phyloP scores from a whole-genome alignment of 129 eudicot genomes.

The Gnaphalium uliginosum region DNA sequence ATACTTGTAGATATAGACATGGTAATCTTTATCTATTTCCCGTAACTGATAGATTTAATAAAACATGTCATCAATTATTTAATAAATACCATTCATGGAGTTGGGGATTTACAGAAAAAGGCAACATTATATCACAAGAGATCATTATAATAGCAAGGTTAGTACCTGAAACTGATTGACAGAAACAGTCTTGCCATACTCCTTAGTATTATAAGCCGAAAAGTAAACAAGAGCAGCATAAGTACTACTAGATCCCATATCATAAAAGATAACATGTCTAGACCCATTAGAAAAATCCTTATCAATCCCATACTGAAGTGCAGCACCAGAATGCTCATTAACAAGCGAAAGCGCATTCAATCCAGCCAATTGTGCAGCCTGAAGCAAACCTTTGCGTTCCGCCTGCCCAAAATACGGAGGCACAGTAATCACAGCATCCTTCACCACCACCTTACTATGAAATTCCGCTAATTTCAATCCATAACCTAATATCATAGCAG shows the following conservation, averaged over 20 bases:
- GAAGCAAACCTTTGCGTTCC: constrained; percentile 74
- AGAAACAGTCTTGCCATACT: constrained; percentile 81
- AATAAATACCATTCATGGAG: constrained; percentile 4
- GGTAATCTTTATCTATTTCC: not conserved
- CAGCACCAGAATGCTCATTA: constrained; percentile 94
- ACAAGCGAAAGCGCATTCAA: constrained; percentile 77
- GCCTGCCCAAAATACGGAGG: constrained; percentile 91
- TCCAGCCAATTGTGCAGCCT: constrained; percentile 90
- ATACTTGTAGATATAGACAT: not conserved
- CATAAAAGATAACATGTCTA: constrained; percentile 89
- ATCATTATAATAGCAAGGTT: constrained; percentile 5
- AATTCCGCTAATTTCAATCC: constrained; percentile 72
- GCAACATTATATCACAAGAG: constrained; percentile 9
- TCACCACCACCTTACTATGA: constrained; percentile 66
- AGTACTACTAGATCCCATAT: constrained; percentile 93
- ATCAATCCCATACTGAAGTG: constrained; percentile 98
- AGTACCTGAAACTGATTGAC: constrained; percentile 91
- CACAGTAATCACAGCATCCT: constrained; percentile 86
- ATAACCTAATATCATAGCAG: constrained; percentile 69
- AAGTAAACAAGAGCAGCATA: constrained; percentile 95
- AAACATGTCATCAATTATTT: not conserved
- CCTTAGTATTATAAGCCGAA: constrained; percentile 92
- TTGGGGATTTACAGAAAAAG: not conserved
- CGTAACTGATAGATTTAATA: not conserved
- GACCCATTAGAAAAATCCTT: constrained; percentile 82